Percentiles rank a stretch among this genome's conserved stretches.
Evolutionary conservation across 208 protist species (phyloP).

Genomic region (Entamoeba histolytica): DNA sequence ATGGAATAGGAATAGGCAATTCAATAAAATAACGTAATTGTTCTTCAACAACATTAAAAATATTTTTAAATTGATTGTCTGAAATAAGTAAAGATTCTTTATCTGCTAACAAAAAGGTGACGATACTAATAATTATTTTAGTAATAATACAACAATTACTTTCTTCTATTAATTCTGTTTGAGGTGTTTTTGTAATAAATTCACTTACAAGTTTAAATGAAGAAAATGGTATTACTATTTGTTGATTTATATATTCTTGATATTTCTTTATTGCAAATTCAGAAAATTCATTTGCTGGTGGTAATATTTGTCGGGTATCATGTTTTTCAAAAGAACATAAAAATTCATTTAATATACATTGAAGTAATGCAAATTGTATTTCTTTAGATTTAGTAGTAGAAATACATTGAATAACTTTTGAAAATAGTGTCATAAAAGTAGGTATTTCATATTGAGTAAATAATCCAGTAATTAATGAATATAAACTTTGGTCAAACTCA

Average conservation of each 20-base stretch:
- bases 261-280: background rate
- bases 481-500: background rate
- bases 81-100: background rate
- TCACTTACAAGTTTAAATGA: background rate
- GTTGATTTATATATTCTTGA: background rate
- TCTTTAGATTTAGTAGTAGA: background rate
- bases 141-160: background rate
- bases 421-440: background rate
- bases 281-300: background rate
- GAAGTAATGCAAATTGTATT: background rate
- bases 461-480: background rate
- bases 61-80: background rate
- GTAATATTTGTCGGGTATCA: background rate
- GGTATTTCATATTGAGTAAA: background rate
- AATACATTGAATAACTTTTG: background rate
- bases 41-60: background rate
- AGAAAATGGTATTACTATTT: background rate
- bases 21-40: background rate
- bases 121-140: background rate
- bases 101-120: background rate
- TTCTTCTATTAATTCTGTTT: background rate
- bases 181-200: too few species aligned
- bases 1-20: background rate
- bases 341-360: background rate
- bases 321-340: background rate